Base-by-base conservation (phyloP, 208 protist genomes). In the Wallacemonas sp. region DNA sequence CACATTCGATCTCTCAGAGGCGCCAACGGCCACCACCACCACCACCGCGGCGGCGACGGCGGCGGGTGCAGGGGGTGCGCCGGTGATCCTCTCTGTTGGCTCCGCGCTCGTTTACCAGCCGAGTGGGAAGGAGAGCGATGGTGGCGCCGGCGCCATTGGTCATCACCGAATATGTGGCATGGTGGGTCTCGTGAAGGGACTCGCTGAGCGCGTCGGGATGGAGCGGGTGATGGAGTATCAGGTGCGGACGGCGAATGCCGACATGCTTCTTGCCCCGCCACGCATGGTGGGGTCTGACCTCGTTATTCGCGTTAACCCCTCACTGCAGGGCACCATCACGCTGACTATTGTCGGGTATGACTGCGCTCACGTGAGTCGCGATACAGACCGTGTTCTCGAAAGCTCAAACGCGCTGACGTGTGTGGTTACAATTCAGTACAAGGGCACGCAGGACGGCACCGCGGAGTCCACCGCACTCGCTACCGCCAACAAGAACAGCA, bases 211-310 rank as follows among this genome's bases (percentile, higher is more conserved):
- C 66, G 78, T 88, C 0, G 82, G 82, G 0, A 64, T 88, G 11
- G 82, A 76, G 42, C 82, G 82, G n/a, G 82, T 88, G 66, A 72
- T 88, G 46, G 82, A 88, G 72, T 88, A 80, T 62, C 51, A 75
- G 56, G 82, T 88, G 51, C n/a, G 15, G 15, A 72, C 66, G 28
- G 39, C 75, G 44, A 66, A 63, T 19, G 30, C 27, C 24, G 74
- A 82, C n/a, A 59, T 85, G 44, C 81, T 84, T 27, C 27, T 89
- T 6, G 27, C 49, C 17, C 55, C 73, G 30, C 79, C 78, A 1
- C 70, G 66, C 55, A 70, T 84, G 41, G 71, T 80, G 58, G 60
- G 49, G 1, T 74, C 79, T 0, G 79, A 89, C 55, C 62, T 89
- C 9, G 49, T 85, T 19, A 62, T 85, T 36, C 70, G 82, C 54